phyloP scores from a whole-genome alignment of 169 alveolate species.

The Cryptosporidium sp. region DNA sequence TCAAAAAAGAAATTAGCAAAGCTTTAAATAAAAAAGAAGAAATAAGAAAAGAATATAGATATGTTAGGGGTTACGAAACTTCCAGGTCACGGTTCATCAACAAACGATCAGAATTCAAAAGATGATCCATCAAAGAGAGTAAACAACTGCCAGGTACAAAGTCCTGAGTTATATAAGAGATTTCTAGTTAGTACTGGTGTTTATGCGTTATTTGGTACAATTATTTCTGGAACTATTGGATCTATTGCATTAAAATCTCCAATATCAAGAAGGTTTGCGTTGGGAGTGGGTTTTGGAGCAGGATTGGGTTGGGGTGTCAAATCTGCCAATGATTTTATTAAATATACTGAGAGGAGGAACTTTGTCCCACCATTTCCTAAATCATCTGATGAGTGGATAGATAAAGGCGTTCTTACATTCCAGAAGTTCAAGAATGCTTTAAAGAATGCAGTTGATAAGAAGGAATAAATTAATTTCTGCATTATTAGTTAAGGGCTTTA shows the following conservation, averaged over 20 bases:
- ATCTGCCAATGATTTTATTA: slow-evolving; percentile 59
- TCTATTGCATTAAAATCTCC: slow-evolving; percentile 59
- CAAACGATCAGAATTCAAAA: not conserved
- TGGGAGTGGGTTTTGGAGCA: slow-evolving; percentile 68
- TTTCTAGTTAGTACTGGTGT: slow-evolving; percentile 55
- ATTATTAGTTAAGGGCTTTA: not conserved
- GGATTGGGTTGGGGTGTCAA: slow-evolving; percentile 72
- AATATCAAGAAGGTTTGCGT: slow-evolving; percentile 38
- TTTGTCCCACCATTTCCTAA: slow-evolving; percentile 56
- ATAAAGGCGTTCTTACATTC: slow-evolving; percentile 19
- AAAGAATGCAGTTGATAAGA: not conserved
- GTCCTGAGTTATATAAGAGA: slow-evolving; percentile 65
- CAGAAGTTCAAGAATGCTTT: slow-evolving; percentile 16
- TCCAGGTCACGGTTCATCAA: not conserved
- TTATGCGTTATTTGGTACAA: slow-evolving; percentile 52
- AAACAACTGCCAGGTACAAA: not conserved
- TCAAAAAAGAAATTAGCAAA: not conserved
- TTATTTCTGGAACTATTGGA: slow-evolving; percentile 40
- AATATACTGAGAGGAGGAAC: slow-evolving; percentile 33
- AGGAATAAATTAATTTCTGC: slow-evolving; percentile 10
- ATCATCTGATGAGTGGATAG: slow-evolving; percentile 73
- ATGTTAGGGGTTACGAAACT: slow-evolving; percentile 34
- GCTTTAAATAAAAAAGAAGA: not conserved
- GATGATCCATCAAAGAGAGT: not conserved
- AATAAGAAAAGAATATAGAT: not conserved